Evolutionary conservation across 2,329 filamentous ascomycete genomes (phyloP), one percentile per base, ranked within the genome.

Genomic region (Waltergamsia citrina): DNA sequence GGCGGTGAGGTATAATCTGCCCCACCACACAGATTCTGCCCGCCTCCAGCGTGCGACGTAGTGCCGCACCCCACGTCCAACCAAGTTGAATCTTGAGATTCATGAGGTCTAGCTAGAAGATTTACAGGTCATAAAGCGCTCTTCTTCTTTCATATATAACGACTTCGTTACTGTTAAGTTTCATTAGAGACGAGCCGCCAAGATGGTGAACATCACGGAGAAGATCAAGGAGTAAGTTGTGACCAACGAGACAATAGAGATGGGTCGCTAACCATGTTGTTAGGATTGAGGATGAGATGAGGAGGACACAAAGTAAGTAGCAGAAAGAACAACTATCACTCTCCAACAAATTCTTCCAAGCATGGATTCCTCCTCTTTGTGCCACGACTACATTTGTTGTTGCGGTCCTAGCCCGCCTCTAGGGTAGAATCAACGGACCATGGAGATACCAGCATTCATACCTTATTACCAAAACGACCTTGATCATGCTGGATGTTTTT

Each of bases 221-320:
- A 96, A 94, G 74, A 98, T 98, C 69, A 98, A 98, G 73, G 92
- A 96, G 90, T 94, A 63, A 53, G 80, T 57, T 15, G 20, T 19
- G 6, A n/a, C 20, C 18, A 21, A 10, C 19, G 16, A 8, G 22
- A 9, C 14, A 7, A 4, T 31, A 25, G n/a, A 25, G 5, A 9
- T 18, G 21, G 5, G 19, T 10, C 29, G 12, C 12, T 16, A 11
- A 26, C 31, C 7, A 33, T 5, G 4, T 29, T n/a, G 29, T 33
- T 38, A 95, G 90, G 79, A 98, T 98, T 53, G 92, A 98, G 75
- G 88, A 94, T 65, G 92, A 98, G 81, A 98, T 98, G 92, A 81
- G 77, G 60, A 90, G 77, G 78, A 98, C 92, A 52, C 92, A 98
- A 69, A 98, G 90, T 94, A 77, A 69, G 76, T 34, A 22, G 14